Conservation (phyloP, 495 filamentous ascomycete genomes). For the Aspergillus indologenus region DNA sequence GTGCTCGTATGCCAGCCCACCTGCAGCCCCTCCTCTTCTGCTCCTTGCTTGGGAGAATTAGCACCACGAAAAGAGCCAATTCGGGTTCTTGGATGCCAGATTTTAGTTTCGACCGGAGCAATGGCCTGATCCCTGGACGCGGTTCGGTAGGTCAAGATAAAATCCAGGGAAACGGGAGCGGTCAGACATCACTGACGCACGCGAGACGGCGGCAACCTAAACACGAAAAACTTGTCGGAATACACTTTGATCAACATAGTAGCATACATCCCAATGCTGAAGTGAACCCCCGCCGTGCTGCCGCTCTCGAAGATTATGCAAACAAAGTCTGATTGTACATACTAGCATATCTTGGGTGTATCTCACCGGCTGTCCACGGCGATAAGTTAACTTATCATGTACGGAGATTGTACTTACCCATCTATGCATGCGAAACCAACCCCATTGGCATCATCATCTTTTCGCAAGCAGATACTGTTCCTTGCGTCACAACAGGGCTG, state of each 20-base stretch:
- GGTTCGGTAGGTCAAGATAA: slow-evolving; percentile 3
- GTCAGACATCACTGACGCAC: slow-evolving; percentile 12
- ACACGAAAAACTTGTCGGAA: background rate
- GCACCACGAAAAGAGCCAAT: slow-evolving; percentile 17
- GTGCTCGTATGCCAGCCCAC: slow-evolving; percentile 11
- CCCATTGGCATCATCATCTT: no score
- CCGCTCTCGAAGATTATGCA: background rate
- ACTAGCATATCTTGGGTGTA: background rate
- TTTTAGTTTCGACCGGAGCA: slow-evolving; percentile 12
- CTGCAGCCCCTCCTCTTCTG: slow-evolving; percentile 5
- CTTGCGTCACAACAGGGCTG: slow-evolving; percentile 15
- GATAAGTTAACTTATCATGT: no score
- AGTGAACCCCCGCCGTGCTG: background rate
- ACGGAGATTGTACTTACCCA: no score
- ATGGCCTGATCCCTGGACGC: slow-evolving; percentile 7
- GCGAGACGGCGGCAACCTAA: slow-evolving; percentile 20
- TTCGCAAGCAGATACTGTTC: background rate
- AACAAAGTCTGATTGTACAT: background rate
- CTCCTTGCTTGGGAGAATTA: slow-evolving; percentile 14
- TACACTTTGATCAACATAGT: slow-evolving; percentile 6
- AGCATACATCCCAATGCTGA: background rate
- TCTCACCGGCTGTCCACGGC: no score
- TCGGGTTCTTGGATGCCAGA: slow-evolving; percentile 11
- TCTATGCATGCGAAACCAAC: background rate
- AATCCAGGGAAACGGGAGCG: slow-evolving; percentile 7